A percentile compares a stretch with the other conserved stretches of the same genome.
Evolutionary conservation across 768 basidiomycete species (phyloP).

Genomic region (Sarcomyxa edulis): DNA sequence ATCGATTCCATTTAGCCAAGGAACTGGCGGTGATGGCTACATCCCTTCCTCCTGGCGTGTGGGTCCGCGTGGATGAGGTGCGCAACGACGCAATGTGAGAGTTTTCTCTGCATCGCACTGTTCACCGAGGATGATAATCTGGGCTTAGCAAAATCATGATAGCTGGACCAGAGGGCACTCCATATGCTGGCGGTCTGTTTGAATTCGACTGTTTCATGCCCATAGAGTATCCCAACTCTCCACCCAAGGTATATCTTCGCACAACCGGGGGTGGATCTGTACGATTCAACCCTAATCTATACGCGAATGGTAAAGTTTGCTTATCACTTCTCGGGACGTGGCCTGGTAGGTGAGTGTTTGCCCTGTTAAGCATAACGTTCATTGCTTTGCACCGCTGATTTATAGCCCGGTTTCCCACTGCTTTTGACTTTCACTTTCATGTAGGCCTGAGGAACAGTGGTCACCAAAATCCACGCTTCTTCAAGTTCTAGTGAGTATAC

Average conservation of each 20-base stretch:
- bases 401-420: conserved; percentile 1
- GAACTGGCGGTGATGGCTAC: conserved; percentile 54
- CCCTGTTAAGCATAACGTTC: no score
- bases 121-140: no score
- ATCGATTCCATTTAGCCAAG: conserved; percentile 46
- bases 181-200: conserved; percentile 49
- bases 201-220: conserved; percentile 57
- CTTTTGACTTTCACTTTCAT: background rate
- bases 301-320: conserved; percentile 45
- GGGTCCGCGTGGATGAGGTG: conserved; percentile 53
- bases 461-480: conserved; percentile 44
- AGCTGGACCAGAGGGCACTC: conserved; percentile 51
- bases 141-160: conserved; percentile 46
- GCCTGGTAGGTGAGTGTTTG: conserved; percentile 35
- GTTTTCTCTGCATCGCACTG: conserved; percentile 8
- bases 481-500: conserved; percentile 53
- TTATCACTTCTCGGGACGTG: conserved; percentile 53
- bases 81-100: conserved; percentile 52
- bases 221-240: conserved; percentile 39
- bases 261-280: conserved; percentile 48
- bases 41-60: conserved; percentile 49
- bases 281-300: conserved; percentile 55
- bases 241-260: conserved; percentile 44
- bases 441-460: conserved; percentile 40
- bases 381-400: no score